phyloP scores from a whole-genome alignment of 1,284 basidiomycete genomes.

The Naganishia cerealis region DNA sequence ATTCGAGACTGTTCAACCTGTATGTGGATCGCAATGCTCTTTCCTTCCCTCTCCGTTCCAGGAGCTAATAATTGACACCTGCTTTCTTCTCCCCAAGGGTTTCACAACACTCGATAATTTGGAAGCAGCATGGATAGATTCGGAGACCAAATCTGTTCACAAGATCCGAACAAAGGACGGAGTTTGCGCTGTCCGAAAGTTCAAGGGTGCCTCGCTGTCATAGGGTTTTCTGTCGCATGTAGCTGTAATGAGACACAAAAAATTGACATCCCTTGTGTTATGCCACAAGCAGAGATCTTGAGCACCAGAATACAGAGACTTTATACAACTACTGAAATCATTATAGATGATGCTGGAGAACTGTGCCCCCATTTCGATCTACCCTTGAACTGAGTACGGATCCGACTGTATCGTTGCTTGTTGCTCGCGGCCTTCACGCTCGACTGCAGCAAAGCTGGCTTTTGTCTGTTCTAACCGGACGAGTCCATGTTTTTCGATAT shows the following conservation, averaged over 20 bases:
- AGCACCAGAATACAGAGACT: background rate
- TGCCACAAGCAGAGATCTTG: background rate
- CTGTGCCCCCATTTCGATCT: background rate
- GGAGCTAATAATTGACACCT: constrained; percentile 7
- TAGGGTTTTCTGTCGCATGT: constrained; percentile 52
- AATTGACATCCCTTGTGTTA: background rate
- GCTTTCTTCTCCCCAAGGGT: constrained; percentile 53
- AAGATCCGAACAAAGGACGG: constrained; percentile 82
- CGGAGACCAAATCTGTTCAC: constrained; percentile 74
- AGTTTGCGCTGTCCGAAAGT: constrained; percentile 73
- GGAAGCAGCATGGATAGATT: constrained; percentile 89
- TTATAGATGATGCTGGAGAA: background rate
- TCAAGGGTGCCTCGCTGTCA: constrained; percentile 82
- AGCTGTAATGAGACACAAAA: background rate
- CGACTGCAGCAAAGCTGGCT: constrained; percentile 5
- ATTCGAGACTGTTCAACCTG: constrained; percentile 87
- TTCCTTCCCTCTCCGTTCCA: background rate
- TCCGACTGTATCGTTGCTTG: constrained; percentile 6
- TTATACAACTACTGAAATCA: constrained; percentile 19
- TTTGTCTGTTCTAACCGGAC: constrained; percentile 1
- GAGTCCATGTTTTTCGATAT: constrained; percentile 1
- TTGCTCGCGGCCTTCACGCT: constrained; percentile 8
- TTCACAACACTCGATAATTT: constrained; percentile 81
- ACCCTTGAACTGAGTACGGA: background rate
- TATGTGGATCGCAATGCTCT: constrained; percentile 54